Evolutionary conservation across 2,329 filamentous ascomycete species (phyloP), one percentile per base, ranked within the genome.

Genomic region (Orbilia oligospora): DNA sequence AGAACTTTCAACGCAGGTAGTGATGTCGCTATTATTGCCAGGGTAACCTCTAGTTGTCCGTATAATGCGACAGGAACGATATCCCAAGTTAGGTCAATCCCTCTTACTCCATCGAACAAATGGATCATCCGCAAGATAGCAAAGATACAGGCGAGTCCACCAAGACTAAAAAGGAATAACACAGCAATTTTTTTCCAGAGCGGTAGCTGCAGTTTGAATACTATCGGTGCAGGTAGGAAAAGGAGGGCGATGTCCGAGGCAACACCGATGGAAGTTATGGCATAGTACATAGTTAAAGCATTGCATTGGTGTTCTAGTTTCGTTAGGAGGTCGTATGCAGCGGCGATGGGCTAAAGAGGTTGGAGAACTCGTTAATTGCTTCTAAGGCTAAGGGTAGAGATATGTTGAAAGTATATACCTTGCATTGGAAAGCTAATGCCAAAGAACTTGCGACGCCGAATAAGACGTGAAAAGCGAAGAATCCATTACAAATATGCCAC

Each of bases 361-460:
- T n/a, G n/a, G n/a, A n/a, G n/a, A n/a, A n/a, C n/a, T n/a, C n/a
- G n/a, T n/a, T n/a, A n/a, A n/a, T n/a, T n/a, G 30, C 30, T 30
- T 3, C 36, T 3, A 41, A 14, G 36, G 36, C 9, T 10, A 8
- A 8, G 48, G 6, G 27, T n/a, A n/a, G n/a, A n/a, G n/a, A n/a
- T n/a, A 44, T 51, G 44, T 46, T 14, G 16, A 10, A 48, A 2
- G 5, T 63, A 30, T 30, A 30, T 30, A 76, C 71, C 63, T 55
- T 76, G 65, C 71, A 76, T n/a, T 76, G 71, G 44, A 76, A 76
- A 5, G 71, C 71, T n/a, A 76, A 24, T 14, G 71, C 71, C 9
- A 76, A 27, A 27, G 55, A 69, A 18, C 71, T 76, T 6, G 71
- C 65, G 22, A 76, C 16, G 9, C 64, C 71, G 41, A 69, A 55